phyloP scores from a whole-genome alignment of 768 basidiomycete genomes.

The Termitomyces sp. region DNA sequence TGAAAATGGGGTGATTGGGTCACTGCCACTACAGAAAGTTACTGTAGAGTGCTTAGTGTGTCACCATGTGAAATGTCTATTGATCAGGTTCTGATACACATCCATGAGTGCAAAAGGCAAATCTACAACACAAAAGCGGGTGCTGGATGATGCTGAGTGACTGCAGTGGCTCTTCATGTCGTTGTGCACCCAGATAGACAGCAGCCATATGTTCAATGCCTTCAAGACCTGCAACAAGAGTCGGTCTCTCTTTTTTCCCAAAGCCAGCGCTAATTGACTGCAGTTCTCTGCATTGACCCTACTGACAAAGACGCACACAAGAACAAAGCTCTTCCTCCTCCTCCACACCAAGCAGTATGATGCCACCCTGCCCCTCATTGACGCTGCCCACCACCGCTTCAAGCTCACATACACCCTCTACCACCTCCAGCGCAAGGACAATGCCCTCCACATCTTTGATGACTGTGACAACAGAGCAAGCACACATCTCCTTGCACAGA shows the following conservation, averaged over 20 bases:
- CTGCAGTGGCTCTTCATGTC: too few species aligned
- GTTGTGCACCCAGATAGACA: too few species aligned
- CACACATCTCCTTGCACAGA: conserved; percentile 33
- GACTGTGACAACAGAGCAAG: background rate
- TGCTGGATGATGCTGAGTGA: too few species aligned
- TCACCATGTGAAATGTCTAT: too few species aligned
- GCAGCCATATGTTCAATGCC: too few species aligned
- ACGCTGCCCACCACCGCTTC: conserved; percentile 37
- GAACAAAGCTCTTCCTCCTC: conserved; percentile 82
- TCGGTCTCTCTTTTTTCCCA: conserved; percentile 29
- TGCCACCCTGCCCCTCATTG: too few species aligned
- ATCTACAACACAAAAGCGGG: too few species aligned
- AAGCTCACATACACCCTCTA: conserved; percentile 81
- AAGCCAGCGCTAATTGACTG: background rate
- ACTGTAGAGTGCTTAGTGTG: too few species aligned
- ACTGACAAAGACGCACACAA: conserved; percentile 77
- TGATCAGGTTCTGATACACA: too few species aligned
- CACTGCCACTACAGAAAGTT: too few species aligned
- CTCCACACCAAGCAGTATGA: conserved; percentile 83
- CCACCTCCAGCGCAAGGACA: conserved; percentile 67
- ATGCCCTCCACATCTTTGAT: conserved; percentile 45
- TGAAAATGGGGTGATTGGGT: too few species aligned
- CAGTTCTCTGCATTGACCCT: conserved; percentile 71
- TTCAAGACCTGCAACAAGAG: conserved; percentile 47
- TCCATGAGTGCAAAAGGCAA: too few species aligned